Percentiles rank a stretch among this genome's conserved stretches.
These are phyloP conservation scores for Caloboletus firmus DNA, from an alignment of 1,284 basidiomycete genomes.

Conservation along the genomic window DNA sequence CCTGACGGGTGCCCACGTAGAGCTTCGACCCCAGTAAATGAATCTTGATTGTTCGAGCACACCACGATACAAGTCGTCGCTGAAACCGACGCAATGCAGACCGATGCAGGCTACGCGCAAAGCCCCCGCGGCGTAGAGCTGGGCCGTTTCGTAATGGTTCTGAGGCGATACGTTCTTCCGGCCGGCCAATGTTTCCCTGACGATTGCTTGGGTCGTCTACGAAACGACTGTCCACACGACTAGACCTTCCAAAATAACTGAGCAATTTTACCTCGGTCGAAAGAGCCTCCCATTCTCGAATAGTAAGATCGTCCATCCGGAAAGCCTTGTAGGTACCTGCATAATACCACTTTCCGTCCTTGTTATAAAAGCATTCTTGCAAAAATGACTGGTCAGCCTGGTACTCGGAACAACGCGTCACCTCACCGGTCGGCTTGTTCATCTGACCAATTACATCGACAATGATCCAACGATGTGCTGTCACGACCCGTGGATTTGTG, in stretches of 20 bases:
- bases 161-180: constrained; percentile 75
- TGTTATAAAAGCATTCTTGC: constrained; percentile 76
- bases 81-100: constrained; percentile 74
- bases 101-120: constrained; percentile 70
- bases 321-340: constrained; percentile 72
- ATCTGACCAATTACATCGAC: constrained; percentile 60
- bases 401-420: neutral
- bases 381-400: constrained; percentile 8
- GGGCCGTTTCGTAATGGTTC: constrained; percentile 67
- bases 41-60: constrained; percentile 58
- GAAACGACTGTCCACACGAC: constrained; percentile 5
- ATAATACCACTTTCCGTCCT: constrained; percentile 76
- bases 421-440: constrained; percentile 59
- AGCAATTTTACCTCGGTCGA: constrained; percentile 52
- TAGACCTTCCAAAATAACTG: constrained; percentile 4
- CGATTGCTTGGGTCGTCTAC: constrained; percentile 61
- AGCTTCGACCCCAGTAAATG: constrained; percentile 42
- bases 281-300: constrained; percentile 66
- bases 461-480: constrained; percentile 67
- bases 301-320: constrained; percentile 58
- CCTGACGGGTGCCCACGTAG: constrained; percentile 16
- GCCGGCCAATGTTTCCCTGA: constrained; percentile 66
- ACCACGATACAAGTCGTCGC: constrained; percentile 55
- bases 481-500: constrained; percentile 69
- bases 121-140: constrained; percentile 69